Evolutionary conservation across 169 alveolate genomes (phyloP).

Genomic region (Plasmodium vinckei): DNA sequence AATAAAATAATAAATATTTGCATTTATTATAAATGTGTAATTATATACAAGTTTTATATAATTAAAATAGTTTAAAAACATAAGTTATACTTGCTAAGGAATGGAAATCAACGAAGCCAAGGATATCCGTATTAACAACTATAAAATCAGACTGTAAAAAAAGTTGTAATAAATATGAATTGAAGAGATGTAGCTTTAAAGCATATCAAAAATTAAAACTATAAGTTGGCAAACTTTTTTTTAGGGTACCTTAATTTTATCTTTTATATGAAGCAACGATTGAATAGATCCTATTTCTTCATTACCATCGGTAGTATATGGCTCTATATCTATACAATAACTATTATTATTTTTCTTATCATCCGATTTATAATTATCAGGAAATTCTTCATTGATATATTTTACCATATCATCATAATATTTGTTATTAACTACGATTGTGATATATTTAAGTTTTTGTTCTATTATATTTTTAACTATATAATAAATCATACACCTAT

Average conservation of each 20-base stretch:
- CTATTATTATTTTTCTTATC: slow-evolving; percentile 42
- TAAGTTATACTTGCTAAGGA: slow-evolving; percentile 64
- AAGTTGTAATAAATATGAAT: background rate
- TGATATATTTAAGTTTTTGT: slow-evolving; percentile 46
- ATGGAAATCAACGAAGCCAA: slow-evolving; percentile 71
- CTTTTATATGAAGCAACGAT: slow-evolving; percentile 32
- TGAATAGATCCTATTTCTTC: slow-evolving; percentile 68
- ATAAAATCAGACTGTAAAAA: slow-evolving; percentile 39
- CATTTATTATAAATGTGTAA: too few relatives aligned
- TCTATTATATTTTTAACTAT: slow-evolving; percentile 51
- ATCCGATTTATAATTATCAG: slow-evolving; percentile 44
- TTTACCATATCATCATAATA: slow-evolving; percentile 59
- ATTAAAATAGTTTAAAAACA: background rate
- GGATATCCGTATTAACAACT: slow-evolving; percentile 62
- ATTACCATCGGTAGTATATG: slow-evolving; percentile 18
- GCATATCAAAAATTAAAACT: background rate
- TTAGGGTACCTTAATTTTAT: slow-evolving; percentile 30
- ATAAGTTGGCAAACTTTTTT: background rate
- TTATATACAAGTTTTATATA: background rate
- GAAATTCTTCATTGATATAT: slow-evolving; percentile 42
- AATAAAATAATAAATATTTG: background rate
- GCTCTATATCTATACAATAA: slow-evolving; percentile 63
- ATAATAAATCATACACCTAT: slow-evolving; percentile 48
- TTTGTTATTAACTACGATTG: slow-evolving; percentile 47
- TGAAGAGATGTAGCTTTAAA: background rate